Conservation (phyloP, 208 protist genomes). For the Porcisia hertigi region DNA sequence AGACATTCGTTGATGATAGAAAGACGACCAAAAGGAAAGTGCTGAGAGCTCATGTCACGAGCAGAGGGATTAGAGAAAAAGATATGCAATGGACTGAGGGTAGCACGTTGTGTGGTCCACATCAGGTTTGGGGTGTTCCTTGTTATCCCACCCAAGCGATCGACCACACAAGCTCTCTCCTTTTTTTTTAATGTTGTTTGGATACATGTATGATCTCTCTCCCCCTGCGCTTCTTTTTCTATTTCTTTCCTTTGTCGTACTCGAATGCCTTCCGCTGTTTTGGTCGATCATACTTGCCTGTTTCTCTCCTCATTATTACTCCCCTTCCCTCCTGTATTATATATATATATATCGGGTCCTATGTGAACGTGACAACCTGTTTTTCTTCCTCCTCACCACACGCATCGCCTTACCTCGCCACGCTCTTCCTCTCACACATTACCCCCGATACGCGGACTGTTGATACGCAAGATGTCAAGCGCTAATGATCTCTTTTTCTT, state of each 20-base stretch:
- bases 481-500: background rate
- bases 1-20: constrained; percentile 57
- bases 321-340: too few species aligned
- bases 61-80: background rate
- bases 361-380: background rate
- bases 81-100: background rate
- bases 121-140: background rate
- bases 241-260: too few species aligned
- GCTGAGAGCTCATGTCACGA: background rate
- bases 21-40: background rate
- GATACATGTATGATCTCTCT: too few species aligned
- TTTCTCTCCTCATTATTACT: too few species aligned
- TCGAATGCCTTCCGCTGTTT: too few species aligned
- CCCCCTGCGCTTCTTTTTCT: too few species aligned
- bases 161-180: too few species aligned
- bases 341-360: too few species aligned
- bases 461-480: background rate
- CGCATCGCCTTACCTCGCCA: background rate
- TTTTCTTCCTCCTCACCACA: background rate
- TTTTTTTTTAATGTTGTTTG: too few species aligned
- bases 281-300: too few species aligned
- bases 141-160: background rate
- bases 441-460: background rate
- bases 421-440: too few species aligned
- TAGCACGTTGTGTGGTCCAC: background rate